Percentiles rank a stretch among this genome's conserved stretches.
phyloP scores from a whole-genome alignment of 2,329 filamentous ascomycete species.

The Colletotrichum musae region DNA sequence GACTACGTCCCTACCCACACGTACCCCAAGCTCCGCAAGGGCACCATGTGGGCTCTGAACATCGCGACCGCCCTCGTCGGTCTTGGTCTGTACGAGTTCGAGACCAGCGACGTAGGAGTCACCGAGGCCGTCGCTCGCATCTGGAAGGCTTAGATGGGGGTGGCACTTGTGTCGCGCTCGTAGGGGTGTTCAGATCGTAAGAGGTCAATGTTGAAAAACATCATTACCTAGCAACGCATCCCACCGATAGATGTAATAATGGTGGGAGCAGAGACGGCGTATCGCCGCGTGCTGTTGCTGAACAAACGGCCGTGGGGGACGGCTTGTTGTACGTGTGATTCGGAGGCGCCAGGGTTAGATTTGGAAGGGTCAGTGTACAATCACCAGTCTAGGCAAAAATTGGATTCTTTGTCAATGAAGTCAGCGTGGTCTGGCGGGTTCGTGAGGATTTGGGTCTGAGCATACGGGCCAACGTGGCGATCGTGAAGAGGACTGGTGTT shows the following conservation, averaged over 20 bases:
- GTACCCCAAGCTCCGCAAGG: constrained; percentile 76
- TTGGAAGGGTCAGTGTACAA: constrained; percentile 39
- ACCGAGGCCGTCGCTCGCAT: constrained; percentile 90
- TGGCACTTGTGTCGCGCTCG: neutral
- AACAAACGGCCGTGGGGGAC: constrained; percentile 11
- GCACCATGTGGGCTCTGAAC: constrained; percentile 85
- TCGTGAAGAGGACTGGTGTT: no score
- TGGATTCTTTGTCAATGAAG: constrained; percentile 38
- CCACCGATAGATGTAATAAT: constrained; percentile 8
- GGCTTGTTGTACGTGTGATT: constrained; percentile 36
- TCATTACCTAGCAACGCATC: constrained; percentile 7
- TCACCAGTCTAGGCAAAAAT: constrained; percentile 41
- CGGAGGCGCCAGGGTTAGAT: constrained; percentile 39
- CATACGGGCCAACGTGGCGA: no score
- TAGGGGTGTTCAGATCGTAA: neutral
- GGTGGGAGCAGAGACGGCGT: constrained; percentile 10
- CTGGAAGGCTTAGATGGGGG: constrained; percentile 79
- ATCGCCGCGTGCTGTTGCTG: constrained; percentile 9
- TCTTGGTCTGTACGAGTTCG: constrained; percentile 95
- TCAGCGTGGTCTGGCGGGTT: neutral
- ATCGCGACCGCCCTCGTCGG: constrained; percentile 84
- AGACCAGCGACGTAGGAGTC: constrained; percentile 97
- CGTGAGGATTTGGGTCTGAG: no score
- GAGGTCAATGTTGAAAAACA: constrained; percentile 3
- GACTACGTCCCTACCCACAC: constrained; percentile 88